phyloP scores from a whole-genome alignment of 768 basidiomycete genomes.

The Gymnopilus junonius region DNA sequence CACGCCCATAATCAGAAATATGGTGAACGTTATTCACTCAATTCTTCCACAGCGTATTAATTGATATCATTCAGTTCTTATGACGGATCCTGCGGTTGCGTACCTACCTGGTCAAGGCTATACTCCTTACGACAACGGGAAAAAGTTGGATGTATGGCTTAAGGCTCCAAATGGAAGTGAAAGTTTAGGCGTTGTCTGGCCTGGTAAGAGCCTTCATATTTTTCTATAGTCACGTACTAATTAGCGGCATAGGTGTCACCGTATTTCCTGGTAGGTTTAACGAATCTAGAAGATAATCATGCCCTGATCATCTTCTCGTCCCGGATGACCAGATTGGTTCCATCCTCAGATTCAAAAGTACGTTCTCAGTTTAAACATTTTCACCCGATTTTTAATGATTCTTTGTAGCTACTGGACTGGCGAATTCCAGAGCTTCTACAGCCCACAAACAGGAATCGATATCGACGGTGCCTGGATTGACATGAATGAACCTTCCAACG shows the following conservation, averaged over 20 bases:
- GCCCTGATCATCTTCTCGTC: neutral
- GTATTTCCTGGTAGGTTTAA: constrained; percentile 52
- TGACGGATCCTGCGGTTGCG: constrained; percentile 76
- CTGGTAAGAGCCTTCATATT: constrained; percentile 41
- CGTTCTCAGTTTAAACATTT: constrained; percentile 18
- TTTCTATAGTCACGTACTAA: neutral
- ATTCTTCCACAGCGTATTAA: neutral
- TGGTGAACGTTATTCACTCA: constrained; percentile 37
- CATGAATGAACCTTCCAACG: constrained; percentile 76
- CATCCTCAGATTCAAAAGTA: constrained; percentile 54
- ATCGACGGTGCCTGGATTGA: constrained; percentile 80
- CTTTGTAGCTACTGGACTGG: constrained; percentile 59
- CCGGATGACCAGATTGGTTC: constrained; percentile 59
- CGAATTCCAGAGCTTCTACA: constrained; percentile 63
- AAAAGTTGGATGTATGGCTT: constrained; percentile 57
- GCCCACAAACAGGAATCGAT: constrained; percentile 55
- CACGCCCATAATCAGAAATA: constrained; percentile 63
- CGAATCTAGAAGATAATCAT: neutral
- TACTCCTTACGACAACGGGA: constrained; percentile 58
- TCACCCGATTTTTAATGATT: neutral
- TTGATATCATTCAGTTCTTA: constrained; percentile 52
- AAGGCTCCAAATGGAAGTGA: constrained; percentile 65
- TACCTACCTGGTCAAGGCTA: constrained; percentile 53
- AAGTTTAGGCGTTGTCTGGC: constrained; percentile 66
- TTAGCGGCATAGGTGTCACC: constrained; percentile 46